Evolutionary conservation across 805 yeast genomes (phyloP).

Genomic region (Torulaspora microellipsoides): DNA sequence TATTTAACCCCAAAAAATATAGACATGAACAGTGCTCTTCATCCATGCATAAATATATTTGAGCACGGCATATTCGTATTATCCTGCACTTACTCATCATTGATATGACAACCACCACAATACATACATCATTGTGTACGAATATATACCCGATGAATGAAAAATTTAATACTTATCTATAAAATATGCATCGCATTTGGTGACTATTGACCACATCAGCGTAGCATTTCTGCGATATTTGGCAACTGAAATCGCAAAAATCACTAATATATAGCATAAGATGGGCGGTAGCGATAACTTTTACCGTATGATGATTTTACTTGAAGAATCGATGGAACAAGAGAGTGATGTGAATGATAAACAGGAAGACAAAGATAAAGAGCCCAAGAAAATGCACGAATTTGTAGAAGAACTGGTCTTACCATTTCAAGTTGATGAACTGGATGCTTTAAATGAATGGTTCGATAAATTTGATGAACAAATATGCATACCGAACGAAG

Average conservation of each 20-base stretch:
- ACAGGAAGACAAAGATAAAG: conserved; percentile 5
- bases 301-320: conserved; percentile 31
- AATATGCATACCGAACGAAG: conserved; percentile 37
- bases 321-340: conserved; percentile 27
- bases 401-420: conserved; percentile 32
- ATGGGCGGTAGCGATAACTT: conserved; percentile 20
- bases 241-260: not conserved
- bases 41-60: no score
- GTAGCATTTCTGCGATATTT: no score
- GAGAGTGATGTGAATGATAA: conserved; percentile 3
- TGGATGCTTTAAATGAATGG: conserved; percentile 33
- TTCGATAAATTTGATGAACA: conserved; percentile 36
- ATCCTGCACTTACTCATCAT: no score
- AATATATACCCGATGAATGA: no score
- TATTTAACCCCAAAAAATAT: conserved; percentile 2
- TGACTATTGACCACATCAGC: no score
- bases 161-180: no score
- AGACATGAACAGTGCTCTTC: not conserved
- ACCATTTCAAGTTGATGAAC: conserved; percentile 31
- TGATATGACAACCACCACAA: no score
- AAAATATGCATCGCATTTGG: no score
- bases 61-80: no score
- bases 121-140: no score
- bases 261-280: not conserved
- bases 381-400: conserved; percentile 29